Evolutionary conservation across 1,139 yeast genomes (phyloP).

Genomic region (Magnusiomyces suaveolens): DNA sequence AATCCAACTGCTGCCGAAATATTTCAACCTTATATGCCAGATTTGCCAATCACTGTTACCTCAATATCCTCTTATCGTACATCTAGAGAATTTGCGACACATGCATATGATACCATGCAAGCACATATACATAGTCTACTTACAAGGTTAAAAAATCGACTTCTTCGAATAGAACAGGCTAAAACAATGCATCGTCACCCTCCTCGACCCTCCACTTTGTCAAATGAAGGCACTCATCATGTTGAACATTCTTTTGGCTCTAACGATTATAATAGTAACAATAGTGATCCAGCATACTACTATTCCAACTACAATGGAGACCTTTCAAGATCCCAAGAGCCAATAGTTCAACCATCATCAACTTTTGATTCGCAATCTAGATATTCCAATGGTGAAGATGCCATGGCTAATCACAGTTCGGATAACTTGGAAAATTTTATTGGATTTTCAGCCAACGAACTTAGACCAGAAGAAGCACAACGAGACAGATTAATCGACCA

Average conservation of each 20-base stretch:
- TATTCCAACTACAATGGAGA: not conserved
- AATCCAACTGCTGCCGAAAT: too few species aligned
- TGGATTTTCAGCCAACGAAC: too few species aligned
- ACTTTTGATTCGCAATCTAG: not conserved
- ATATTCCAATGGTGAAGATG: too few species aligned
- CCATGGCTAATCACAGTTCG: too few species aligned
- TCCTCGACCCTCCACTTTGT: too few species aligned
- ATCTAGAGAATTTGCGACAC: not conserved
- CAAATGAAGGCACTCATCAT: too few species aligned
- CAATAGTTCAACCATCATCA: not conserved
- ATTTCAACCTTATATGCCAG: too few species aligned
- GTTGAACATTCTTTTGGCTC: not conserved
- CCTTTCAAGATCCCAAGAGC: too few species aligned
- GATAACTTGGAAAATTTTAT: not conserved
- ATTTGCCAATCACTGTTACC: not conserved
- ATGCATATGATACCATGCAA: not conserved
- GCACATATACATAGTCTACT: not conserved
- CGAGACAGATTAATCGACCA: too few species aligned
- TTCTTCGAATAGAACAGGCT: not conserved
- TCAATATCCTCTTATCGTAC: not conserved
- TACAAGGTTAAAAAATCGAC: not conserved
- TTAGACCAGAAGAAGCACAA: too few species aligned
- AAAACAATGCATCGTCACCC: not conserved
- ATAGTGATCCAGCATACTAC: not conserved
- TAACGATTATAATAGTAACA: not conserved